Conservation (phyloP, 2,329 filamentous ascomycete species). For the Aureobasidium pullulans region DNA sequence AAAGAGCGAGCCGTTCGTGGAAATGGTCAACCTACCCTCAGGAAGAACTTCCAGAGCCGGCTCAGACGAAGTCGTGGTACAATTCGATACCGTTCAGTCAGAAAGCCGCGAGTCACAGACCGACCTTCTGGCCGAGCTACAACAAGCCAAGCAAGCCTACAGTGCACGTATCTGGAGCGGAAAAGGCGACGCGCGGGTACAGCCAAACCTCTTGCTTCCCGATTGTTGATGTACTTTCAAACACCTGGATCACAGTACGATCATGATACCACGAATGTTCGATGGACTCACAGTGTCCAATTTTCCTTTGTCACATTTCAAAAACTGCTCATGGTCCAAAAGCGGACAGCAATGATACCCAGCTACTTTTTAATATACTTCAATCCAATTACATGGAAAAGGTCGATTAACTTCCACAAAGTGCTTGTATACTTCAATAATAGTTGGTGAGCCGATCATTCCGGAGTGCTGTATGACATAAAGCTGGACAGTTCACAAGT, state of each 20-base stretch:
- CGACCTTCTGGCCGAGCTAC: not conserved
- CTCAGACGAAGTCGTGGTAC: not conserved
- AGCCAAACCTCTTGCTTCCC: not conserved
- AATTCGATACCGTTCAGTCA: not conserved
- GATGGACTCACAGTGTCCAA: not conserved
- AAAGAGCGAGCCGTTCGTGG: not conserved
- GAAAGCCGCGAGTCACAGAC: not conserved
- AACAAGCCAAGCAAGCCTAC: not conserved
- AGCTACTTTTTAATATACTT: not conserved
- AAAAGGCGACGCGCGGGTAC: not conserved
- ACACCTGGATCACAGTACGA: not conserved
- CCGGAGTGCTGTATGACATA: not conserved
- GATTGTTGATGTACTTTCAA: not conserved
- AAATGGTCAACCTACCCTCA: not conserved
- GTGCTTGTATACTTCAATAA: not conserved
- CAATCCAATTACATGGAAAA: not conserved
- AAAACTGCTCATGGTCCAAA: not conserved
- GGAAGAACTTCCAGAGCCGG: not conserved
- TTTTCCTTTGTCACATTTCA: not conserved
- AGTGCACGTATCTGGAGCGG: conserved; percentile 7
- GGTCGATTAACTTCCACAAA: not conserved
- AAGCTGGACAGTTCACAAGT: not conserved
- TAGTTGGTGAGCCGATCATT: not conserved
- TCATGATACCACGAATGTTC: not conserved
- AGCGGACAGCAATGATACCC: not conserved